Conservation (phyloP, 805 yeast genomes). For the Candida insectorum region DNA sequence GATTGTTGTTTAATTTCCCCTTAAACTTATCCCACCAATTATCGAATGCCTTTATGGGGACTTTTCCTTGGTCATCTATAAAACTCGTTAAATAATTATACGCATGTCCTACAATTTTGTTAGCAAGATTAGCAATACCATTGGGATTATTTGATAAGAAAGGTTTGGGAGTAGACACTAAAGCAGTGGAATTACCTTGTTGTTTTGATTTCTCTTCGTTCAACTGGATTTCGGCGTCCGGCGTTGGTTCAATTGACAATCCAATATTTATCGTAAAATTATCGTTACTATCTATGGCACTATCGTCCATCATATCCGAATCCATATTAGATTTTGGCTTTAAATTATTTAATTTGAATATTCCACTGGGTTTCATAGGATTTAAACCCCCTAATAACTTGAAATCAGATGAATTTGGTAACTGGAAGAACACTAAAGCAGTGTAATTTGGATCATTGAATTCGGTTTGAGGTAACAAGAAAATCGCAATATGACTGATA, state of each 20-base stretch:
- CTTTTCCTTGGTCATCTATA: slow-evolving; percentile 73
- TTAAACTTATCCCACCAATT: slow-evolving; percentile 95
- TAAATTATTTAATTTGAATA: slow-evolving; percentile 67
- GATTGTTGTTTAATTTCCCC: slow-evolving; percentile 71
- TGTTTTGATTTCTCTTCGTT: slow-evolving; percentile 33
- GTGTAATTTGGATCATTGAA: slow-evolving; percentile 61
- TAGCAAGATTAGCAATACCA: slow-evolving; percentile 60
- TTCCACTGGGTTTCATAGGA: slow-evolving; percentile 80
- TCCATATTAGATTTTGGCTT: slow-evolving; percentile 34
- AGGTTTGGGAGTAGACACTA: slow-evolving; percentile 16
- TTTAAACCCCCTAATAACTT: slow-evolving; percentile 63
- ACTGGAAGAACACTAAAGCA: slow-evolving; percentile 85
- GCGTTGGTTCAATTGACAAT: slow-evolving; percentile 82
- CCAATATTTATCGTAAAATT: slow-evolving; percentile 53
- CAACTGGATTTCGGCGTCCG: slow-evolving; percentile 59
- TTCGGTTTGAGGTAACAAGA: slow-evolving; percentile 77
- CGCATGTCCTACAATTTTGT: slow-evolving; percentile 86
- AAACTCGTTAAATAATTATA: slow-evolving; percentile 90
- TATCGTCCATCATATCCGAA: slow-evolving; percentile 24
- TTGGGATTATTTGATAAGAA: slow-evolving; percentile 15
- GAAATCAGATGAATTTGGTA: slow-evolving; percentile 61
- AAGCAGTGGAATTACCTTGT: slow-evolving; percentile 9
- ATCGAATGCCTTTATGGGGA: slow-evolving; percentile 83
- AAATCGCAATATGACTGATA: slow-evolving; percentile 77
- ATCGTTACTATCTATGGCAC: slow-evolving; percentile 26